These are phyloP conservation scores for Colletotrichum musae DNA, from an alignment of 2,329 filamentous ascomycete species.

Conservation along the genomic window DNA sequence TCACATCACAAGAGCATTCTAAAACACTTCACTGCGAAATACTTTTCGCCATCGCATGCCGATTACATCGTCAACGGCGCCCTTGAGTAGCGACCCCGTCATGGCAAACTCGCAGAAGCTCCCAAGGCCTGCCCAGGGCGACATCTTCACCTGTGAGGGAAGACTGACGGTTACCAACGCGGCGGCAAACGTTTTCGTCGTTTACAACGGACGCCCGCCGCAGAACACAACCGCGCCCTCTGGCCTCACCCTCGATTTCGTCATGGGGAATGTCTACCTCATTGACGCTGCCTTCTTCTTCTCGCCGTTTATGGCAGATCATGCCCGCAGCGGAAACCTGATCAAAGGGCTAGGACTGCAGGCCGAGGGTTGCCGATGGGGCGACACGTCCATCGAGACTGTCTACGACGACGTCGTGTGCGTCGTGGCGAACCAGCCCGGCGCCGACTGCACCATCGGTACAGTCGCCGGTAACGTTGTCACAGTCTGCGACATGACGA, in stretches of 20 bases:
- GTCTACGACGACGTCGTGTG: slow-evolving; percentile 33
- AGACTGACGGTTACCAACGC: slow-evolving; percentile 20
- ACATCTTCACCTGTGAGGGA: slow-evolving; percentile 16
- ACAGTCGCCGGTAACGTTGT: slow-evolving; percentile 26
- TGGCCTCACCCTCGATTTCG: slow-evolving; percentile 21
- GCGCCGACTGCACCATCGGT: slow-evolving; percentile 15
- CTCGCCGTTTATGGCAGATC: not conserved
- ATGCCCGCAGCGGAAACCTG: slow-evolving; percentile 4
- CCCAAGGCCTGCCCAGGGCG: slow-evolving; percentile 17
- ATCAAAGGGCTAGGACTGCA: slow-evolving; percentile 29
- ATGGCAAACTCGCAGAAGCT: slow-evolving; percentile 3
- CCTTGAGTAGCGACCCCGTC: no score
- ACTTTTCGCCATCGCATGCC: not conserved
- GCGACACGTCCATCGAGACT: slow-evolving; percentile 10
- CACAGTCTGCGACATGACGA: not conserved
- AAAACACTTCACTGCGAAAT: no score
- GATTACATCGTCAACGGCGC: no score
- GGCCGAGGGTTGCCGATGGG: slow-evolving; percentile 6
- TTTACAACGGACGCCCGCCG: slow-evolving; percentile 1
- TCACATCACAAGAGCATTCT: not conserved
- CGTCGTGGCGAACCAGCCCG: not conserved
- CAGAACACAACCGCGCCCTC: not conserved
- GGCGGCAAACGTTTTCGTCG: slow-evolving; percentile 24
- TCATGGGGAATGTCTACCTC: slow-evolving; percentile 31
- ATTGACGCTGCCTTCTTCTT: slow-evolving; percentile 23